phyloP scores from a whole-genome alignment of 495 filamentous ascomycete species.

The Hypoxylon fuscum region DNA sequence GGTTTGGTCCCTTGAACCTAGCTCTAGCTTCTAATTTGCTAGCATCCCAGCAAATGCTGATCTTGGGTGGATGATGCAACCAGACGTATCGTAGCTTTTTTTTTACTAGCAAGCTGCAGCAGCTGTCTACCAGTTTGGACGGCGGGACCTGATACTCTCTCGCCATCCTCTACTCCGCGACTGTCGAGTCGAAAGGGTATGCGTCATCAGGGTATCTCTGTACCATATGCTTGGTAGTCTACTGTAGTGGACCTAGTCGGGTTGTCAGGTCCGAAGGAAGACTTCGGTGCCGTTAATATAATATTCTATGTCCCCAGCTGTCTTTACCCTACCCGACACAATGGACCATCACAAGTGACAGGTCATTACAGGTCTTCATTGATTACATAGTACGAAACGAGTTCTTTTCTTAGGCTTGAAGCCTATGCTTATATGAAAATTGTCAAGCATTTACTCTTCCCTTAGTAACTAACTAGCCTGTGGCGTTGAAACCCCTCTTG shows the following conservation, averaged over 20 bases:
- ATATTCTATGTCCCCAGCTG: neutral
- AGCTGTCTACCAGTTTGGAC: neutral
- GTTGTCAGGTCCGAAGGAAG: neutral
- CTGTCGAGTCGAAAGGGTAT: neutral
- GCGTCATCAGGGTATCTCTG: neutral
- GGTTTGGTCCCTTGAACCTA: neutral
- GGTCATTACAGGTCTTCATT: no score
- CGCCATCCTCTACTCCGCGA: neutral
- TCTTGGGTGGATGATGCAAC: neutral
- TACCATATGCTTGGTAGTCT: neutral
- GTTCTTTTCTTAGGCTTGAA: constrained; percentile 1
- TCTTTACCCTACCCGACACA: constrained; percentile 3
- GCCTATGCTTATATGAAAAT: constrained; percentile 7
- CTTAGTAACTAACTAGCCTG: constrained; percentile 17
- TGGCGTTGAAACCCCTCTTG: neutral
- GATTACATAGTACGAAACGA: constrained; percentile 7
- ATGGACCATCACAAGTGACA: neutral
- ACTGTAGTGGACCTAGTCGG: neutral
- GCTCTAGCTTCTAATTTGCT: neutral
- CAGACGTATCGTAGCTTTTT: neutral
- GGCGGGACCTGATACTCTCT: neutral
- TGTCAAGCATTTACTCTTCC: neutral
- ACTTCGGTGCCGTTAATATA: neutral
- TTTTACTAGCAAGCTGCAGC: neutral
- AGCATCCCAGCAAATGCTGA: neutral